phyloP scores from a whole-genome alignment of 306 rosid genomes.

The Rosa chinensis region DNA sequence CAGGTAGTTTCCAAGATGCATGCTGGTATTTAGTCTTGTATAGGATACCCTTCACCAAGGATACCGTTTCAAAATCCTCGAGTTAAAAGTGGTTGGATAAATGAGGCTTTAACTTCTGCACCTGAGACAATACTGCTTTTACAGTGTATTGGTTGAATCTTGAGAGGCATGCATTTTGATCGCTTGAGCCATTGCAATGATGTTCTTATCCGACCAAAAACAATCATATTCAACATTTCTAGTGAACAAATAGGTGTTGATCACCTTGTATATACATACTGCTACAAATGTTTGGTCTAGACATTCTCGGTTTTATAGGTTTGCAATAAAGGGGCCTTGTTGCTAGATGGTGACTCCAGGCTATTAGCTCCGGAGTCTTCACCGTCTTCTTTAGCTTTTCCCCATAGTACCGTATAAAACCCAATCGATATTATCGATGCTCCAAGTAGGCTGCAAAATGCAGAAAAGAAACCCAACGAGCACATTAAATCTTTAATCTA shows the following conservation, averaged over 20 bases:
- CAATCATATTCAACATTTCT: not conserved
- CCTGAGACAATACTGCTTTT: not conserved
- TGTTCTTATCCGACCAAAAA: not conserved
- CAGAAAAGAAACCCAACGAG: constrained; percentile 24
- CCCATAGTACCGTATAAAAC: constrained; percentile 92
- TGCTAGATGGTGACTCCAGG: constrained; percentile 25
- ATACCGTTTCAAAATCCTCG: not conserved
- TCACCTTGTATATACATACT: not conserved
- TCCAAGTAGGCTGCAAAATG: constrained; percentile 61
- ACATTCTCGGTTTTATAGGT: constrained; percentile 28
- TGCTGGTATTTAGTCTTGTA: not conserved
- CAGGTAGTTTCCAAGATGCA: not conserved
- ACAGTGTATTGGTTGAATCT: not conserved
- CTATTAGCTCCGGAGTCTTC: constrained; percentile 28
- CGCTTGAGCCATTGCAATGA: not conserved
- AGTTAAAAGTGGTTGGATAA: not conserved
- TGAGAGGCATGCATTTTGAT: not conserved
- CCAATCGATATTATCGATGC: constrained; percentile 75
- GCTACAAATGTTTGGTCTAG: constrained; percentile 21
- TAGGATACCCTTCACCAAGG: not conserved
- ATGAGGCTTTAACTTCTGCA: not conserved
- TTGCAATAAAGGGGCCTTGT: constrained; percentile 60
- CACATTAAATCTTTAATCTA: not conserved
- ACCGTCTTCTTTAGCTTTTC: constrained; percentile 64
- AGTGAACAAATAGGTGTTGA: not conserved